phyloP scores from a whole-genome alignment of 164 flowering plant species.

The Chimonanthus praecox region DNA sequence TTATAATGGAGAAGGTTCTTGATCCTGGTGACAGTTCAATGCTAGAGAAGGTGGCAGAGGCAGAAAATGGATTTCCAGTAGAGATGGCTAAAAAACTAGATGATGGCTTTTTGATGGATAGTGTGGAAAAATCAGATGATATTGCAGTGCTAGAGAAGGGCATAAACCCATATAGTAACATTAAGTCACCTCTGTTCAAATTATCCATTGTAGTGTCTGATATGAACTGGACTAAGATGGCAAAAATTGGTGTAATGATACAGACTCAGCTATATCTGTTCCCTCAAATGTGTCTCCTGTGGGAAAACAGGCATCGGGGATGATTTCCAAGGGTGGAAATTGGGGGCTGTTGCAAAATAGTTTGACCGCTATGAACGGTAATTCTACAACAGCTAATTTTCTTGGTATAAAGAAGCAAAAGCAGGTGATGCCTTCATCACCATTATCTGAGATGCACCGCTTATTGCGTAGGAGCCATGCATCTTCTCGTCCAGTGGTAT shows the following conservation, averaged over 20 bases:
- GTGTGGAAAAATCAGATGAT: neutral
- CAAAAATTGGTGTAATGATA: slow-evolving; percentile 5
- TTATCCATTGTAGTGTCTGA: neutral
- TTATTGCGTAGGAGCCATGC: slow-evolving; percentile 3
- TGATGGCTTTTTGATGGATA: slow-evolving; percentile 1
- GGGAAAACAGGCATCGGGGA: slow-evolving; percentile 1
- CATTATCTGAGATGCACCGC: slow-evolving; percentile 4
- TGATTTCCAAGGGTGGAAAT: slow-evolving; percentile 1
- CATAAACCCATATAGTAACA: neutral
- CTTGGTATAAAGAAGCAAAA: slow-evolving; percentile 8
- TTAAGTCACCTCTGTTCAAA: neutral
- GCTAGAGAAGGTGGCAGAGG: neutral
- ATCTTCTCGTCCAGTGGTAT: slow-evolving; percentile 4
- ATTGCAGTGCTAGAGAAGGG: slow-evolving; percentile 4
- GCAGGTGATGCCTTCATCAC: slow-evolving; percentile 3
- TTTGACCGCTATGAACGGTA: slow-evolving; percentile 3
- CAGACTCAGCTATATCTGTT: neutral
- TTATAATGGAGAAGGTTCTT: slow-evolving; percentile 10
- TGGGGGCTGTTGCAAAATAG: slow-evolving; percentile 1
- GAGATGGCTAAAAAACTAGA: neutral
- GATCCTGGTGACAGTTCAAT: neutral
- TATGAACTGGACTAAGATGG: slow-evolving; percentile 2
- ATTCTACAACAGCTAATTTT: neutral
- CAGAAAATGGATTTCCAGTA: neutral
- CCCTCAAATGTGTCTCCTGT: slow-evolving; percentile 3